Conservation (phyloP, 495 filamentous ascomycete species). For the Penicillium canescens region DNA sequence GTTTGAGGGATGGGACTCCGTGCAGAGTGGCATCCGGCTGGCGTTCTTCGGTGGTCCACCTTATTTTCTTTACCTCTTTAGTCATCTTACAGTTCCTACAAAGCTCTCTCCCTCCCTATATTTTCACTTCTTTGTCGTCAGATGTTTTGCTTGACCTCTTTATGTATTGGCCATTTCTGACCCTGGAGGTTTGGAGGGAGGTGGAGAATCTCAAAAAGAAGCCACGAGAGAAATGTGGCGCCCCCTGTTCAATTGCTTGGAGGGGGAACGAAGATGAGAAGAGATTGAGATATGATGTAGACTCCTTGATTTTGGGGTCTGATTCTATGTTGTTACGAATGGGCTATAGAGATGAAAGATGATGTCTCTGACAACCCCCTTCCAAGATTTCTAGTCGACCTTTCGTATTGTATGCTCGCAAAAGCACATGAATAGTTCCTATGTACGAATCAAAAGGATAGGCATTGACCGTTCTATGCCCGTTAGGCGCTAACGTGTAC, state of each 20-base stretch:
- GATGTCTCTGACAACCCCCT: conserved; percentile 18
- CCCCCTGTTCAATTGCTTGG: conserved; percentile 4
- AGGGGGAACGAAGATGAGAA: conserved; percentile 17
- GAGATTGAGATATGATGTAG: conserved; percentile 20
- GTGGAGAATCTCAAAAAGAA: conserved; percentile 13
- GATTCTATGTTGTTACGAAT: conserved; percentile 51
- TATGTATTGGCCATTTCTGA: conserved; percentile 15
- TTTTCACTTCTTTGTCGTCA: conserved; percentile 20
- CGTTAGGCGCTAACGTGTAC: too few relatives aligned
- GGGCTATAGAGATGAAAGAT: conserved; percentile 46
- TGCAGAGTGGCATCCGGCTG: conserved; percentile 52
- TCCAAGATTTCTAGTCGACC: too few relatives aligned
- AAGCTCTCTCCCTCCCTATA: conserved; percentile 23
- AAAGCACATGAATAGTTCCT: background rate
- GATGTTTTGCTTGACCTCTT: conserved; percentile 10
- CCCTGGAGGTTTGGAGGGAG: conserved; percentile 19
- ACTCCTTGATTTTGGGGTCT: conserved; percentile 19
- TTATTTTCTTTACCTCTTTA: conserved; percentile 34
- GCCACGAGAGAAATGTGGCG: conserved; percentile 9
- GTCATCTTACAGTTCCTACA: conserved; percentile 26
- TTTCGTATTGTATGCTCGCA: background rate
- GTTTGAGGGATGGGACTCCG: conserved; percentile 38
- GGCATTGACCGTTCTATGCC: too few relatives aligned
- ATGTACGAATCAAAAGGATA: too few relatives aligned
- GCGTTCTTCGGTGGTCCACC: conserved; percentile 51